phyloP scores from a whole-genome alignment of 805 yeast species.

The Starmerella apicola region DNA sequence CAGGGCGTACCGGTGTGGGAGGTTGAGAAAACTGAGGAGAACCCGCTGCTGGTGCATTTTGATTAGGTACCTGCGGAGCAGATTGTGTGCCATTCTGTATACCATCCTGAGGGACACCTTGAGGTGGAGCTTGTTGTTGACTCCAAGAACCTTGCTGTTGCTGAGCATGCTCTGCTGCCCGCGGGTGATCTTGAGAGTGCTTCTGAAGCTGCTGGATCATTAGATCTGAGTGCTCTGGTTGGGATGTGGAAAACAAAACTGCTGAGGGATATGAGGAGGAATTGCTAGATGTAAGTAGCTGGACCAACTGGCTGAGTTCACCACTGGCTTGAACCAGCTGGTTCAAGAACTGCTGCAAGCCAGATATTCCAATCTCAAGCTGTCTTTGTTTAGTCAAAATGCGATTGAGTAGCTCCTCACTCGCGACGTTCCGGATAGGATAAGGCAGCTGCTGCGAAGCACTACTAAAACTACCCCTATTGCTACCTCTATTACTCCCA shows the following conservation, averaged over 20 bases:
- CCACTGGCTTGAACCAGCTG: slow-evolving; percentile 13
- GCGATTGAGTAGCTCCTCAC: slow-evolving; percentile 12
- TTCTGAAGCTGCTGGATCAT: slow-evolving; percentile 2
- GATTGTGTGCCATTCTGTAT: not conserved
- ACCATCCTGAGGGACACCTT: no score
- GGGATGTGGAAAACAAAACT: not conserved
- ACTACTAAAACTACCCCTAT: not conserved
- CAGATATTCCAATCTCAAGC: slow-evolving; percentile 10
- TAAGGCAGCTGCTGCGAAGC: slow-evolving; percentile 6
- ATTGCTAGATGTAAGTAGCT: slow-evolving; percentile 10
- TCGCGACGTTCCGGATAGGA: slow-evolving; percentile 9
- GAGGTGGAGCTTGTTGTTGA: no score
- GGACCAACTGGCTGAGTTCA: slow-evolving; percentile 16
- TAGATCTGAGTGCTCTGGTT: not conserved
- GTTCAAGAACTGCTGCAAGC: slow-evolving; percentile 9
- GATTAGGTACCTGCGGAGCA: not conserved
- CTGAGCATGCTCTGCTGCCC: not conserved
- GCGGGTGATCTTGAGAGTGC: slow-evolving; percentile 4
- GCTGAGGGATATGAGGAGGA: not conserved
- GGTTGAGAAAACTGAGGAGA: no score
- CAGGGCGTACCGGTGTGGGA: no score
- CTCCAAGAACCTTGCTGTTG: slow-evolving; percentile 3
- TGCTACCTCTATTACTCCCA: slow-evolving; percentile 1
- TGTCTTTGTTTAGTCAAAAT: slow-evolving; percentile 14
- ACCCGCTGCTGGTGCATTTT: not conserved